phyloP scores from a whole-genome alignment of 768 basidiomycete genomes.

The Mycena galericulata region DNA sequence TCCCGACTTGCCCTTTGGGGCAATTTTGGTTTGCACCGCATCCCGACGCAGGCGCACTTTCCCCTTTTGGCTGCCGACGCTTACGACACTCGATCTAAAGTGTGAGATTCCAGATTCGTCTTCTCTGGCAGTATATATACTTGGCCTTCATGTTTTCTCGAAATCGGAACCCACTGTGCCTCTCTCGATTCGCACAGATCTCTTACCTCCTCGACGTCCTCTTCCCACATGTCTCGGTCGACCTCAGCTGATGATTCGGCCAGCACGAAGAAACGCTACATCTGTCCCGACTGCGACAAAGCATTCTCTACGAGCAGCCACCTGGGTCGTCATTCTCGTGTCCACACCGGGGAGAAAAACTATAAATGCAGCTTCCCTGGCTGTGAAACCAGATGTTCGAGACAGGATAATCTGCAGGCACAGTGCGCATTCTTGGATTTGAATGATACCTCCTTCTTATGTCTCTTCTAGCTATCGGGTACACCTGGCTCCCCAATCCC shows the following conservation, averaged over 20 bases:
- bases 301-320: slow-evolving; percentile 76
- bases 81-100: neutral
- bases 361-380: slow-evolving; percentile 78
- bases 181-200: neutral
- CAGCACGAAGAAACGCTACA: slow-evolving; percentile 39
- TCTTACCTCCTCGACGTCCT: neutral
- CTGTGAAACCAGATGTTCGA: slow-evolving; percentile 73
- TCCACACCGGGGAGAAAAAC: slow-evolving; percentile 78
- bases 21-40: too few species aligned
- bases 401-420: slow-evolving; percentile 67
- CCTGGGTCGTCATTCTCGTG: slow-evolving; percentile 69
- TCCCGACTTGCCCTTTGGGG: too few species aligned
- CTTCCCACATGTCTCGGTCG: slow-evolving; percentile 18
- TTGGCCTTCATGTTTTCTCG: slow-evolving; percentile 1
- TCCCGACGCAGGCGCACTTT: neutral
- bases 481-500: slow-evolving; percentile 10
- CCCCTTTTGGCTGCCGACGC: neutral
- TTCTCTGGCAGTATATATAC: slow-evolving; percentile 21
- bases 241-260: neutral
- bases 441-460: neutral
- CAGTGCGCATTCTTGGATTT: slow-evolving; percentile 14
- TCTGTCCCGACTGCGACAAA: slow-evolving; percentile 65
- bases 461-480: slow-evolving; percentile 13
- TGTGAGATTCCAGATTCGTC: neutral
- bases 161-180: neutral